phyloP scores from a whole-genome alignment of 1,139 yeast species.

The Kurtzmaniella quercitrusa region DNA sequence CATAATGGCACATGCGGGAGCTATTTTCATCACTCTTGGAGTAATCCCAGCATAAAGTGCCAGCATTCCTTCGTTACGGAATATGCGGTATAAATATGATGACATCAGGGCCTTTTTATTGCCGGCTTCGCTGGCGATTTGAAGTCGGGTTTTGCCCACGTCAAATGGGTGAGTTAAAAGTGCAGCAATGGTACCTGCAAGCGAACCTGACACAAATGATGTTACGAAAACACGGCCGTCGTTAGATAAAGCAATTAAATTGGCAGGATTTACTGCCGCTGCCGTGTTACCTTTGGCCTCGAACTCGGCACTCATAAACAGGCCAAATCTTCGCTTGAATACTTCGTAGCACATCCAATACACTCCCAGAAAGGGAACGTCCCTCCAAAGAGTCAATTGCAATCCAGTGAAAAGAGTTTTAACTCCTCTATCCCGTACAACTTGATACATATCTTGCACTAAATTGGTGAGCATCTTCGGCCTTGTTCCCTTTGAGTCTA shows the following conservation, averaged over 20 bases:
- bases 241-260: slow-evolving; percentile 14
- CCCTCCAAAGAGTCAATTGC: slow-evolving; percentile 89
- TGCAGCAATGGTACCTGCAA: slow-evolving; percentile 85
- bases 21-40: slow-evolving; percentile 86
- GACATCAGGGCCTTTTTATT: slow-evolving; percentile 51
- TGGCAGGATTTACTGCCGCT: slow-evolving; percentile 3
- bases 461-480: slow-evolving; percentile 43
- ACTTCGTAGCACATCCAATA: slow-evolving; percentile 87
- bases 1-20: slow-evolving; percentile 99
- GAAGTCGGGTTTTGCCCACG: slow-evolving; percentile 93
- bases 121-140: slow-evolving; percentile 39
- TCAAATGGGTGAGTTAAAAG: slow-evolving; percentile 90
- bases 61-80: slow-evolving; percentile 64
- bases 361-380: slow-evolving; percentile 93
- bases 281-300: slow-evolving; percentile 4
- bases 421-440: slow-evolving; percentile 57
- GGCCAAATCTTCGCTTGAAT: slow-evolving; percentile 25
- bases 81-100: slow-evolving; percentile 56
- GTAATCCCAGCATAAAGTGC: slow-evolving; percentile 82
- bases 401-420: slow-evolving; percentile 77
- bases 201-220: slow-evolving; percentile 79
- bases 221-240: slow-evolving; percentile 60
- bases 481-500: slow-evolving; percentile 20
- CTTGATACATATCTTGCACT: slow-evolving; percentile 51
- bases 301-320: slow-evolving; percentile 23